A percentile compares a stretch with the other conserved stretches of the same genome.
Evolutionary conservation across 179 eudicot genomes (phyloP).

Genomic region (Sideroxylon spinosum): DNA sequence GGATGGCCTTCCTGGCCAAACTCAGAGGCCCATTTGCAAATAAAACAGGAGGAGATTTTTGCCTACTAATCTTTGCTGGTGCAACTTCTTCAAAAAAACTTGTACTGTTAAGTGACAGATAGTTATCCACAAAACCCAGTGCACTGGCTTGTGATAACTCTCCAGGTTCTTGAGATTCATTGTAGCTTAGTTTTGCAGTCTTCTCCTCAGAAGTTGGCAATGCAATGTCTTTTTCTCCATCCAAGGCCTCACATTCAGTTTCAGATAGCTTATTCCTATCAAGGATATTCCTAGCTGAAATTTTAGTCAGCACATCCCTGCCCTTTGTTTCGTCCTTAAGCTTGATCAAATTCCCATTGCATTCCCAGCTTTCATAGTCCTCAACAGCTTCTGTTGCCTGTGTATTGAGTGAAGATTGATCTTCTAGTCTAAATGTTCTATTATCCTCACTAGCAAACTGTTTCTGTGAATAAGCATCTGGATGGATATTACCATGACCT

Average conservation of each 20-base stretch:
- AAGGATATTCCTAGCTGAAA: slow-evolving; percentile 18
- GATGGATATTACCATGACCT: slow-evolving; percentile 11
- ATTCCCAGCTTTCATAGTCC: slow-evolving; percentile 4
- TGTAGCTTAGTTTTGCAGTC: slow-evolving; percentile 34
- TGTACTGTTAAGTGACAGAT: slow-evolving; percentile 39
- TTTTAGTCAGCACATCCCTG: slow-evolving; percentile 29
- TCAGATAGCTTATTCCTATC: slow-evolving; percentile 24
- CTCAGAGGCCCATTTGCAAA: slow-evolving; percentile 44
- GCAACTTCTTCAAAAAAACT: slow-evolving; percentile 30
- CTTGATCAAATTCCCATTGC: slow-evolving; percentile 6
- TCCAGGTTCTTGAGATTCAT: slow-evolving; percentile 58
- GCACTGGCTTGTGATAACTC: slow-evolving; percentile 60
- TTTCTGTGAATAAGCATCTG: slow-evolving; percentile 15
- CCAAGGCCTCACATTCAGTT: slow-evolving; percentile 15
- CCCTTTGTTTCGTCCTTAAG: slow-evolving; percentile 17
- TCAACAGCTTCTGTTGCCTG: slow-evolving; percentile 4
- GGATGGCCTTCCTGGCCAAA: slow-evolving; percentile 48
- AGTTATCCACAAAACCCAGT: slow-evolving; percentile 57
- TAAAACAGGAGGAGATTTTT: slow-evolving; percentile 31
- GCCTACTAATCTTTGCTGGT: slow-evolving; percentile 18
- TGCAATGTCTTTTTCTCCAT: slow-evolving; percentile 18
- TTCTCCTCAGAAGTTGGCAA: slow-evolving; percentile 24
- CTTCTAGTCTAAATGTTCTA: not conserved
- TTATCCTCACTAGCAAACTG: not conserved
- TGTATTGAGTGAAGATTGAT: slow-evolving; percentile 5